These are phyloP conservation scores for Chlamydomonas sp. DNA, from an alignment of 139 green algal genomes.

Conservation along the genomic window DNA sequence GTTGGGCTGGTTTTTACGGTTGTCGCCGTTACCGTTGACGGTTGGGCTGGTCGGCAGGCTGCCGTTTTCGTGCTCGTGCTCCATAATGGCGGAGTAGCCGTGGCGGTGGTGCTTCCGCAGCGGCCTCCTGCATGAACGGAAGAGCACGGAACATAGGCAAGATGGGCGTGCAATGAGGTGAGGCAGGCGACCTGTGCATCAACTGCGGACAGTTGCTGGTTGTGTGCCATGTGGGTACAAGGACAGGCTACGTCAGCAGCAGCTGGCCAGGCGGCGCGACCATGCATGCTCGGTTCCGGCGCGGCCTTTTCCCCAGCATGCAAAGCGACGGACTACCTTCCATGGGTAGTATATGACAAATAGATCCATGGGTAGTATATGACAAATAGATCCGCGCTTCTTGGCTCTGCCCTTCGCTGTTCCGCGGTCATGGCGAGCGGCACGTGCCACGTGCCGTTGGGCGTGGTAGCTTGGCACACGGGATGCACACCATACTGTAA, in stretches of 20 bases:
- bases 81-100: slow-evolving; percentile 10
- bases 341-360: too few species aligned
- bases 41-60: too few species aligned
- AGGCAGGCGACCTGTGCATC: not conserved
- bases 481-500: too few species aligned
- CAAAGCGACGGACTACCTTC: too few species aligned
- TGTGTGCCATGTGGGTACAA: not conserved
- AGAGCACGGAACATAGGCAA: not conserved
- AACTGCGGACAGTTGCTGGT: not conserved
- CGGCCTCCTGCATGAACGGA: not conserved
- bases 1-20: not conserved
- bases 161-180: not conserved
- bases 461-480: too few species aligned
- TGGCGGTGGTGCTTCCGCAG: slow-evolving; percentile 21
- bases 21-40: not conserved
- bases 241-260: not conserved
- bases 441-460: too few species aligned
- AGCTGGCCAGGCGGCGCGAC: not conserved
- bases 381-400: too few species aligned
- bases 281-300: not conserved
- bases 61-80: too few species aligned
- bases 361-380: too few species aligned
- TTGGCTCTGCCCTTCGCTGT: too few species aligned
- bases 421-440: too few species aligned
- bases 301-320: too few species aligned